These are phyloP conservation scores for Entomortierella parvispora DNA, from an alignment of 192 early-diverging fungal species.

Conservation along the genomic window DNA sequence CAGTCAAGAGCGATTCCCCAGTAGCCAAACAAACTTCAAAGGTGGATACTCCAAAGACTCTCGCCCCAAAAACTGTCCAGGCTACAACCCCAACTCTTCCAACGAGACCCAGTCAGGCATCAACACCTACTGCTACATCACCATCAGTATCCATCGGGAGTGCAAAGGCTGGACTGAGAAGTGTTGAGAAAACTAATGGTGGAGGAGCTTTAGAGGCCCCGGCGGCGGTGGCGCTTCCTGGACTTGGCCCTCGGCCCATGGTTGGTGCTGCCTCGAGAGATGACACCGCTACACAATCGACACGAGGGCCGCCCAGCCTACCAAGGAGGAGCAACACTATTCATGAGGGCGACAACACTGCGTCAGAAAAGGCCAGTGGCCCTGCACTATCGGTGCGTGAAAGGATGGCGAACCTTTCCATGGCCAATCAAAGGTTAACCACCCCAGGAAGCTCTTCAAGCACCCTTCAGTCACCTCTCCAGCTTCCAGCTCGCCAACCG, in stretches of 20 bases:
- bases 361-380: neutral
- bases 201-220: neutral
- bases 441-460: neutral
- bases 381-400: slow-evolving; percentile 29
- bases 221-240: slow-evolving; percentile 13
- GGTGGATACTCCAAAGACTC: neutral
- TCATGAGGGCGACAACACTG: neutral
- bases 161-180: too few relatives aligned
- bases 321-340: slow-evolving; percentile 32
- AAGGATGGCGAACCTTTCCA: slow-evolving; percentile 36
- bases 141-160: too few relatives aligned
- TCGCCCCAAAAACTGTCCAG: neutral
- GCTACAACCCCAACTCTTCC: neutral
- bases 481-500: slow-evolving; percentile 24
- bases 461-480: slow-evolving; percentile 5
- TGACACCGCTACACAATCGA: neutral
- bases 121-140: too few relatives aligned
- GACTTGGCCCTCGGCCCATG: slow-evolving; percentile 18
- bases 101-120: neutral
- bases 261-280: neutral
- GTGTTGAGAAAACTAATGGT: too few relatives aligned
- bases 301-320: slow-evolving; percentile 22
- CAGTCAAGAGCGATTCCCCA: neutral
- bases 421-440: slow-evolving; percentile 12
- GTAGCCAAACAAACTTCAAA: too few relatives aligned